A percentile compares a stretch with the other conserved stretches of the same genome.
phyloP scores from a whole-genome alignment of 169 alveolate species.

The Plasmodium gaboni region DNA sequence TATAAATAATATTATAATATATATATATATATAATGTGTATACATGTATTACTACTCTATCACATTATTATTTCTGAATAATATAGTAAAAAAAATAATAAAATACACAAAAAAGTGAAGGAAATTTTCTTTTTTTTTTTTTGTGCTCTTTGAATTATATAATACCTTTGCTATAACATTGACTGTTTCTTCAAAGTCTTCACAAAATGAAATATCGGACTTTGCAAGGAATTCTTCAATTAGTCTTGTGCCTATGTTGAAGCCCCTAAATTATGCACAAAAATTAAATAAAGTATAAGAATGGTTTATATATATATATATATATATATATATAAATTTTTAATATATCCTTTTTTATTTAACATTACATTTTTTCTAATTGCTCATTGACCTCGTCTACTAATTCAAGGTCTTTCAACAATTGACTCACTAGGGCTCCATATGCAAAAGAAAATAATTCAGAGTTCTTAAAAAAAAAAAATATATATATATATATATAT shows the following conservation, averaged over 20 bases:
- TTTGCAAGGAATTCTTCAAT: conserved; percentile 86
- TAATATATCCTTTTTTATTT: neutral
- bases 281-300: no score
- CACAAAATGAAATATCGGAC: conserved; percentile 84
- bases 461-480: conserved; percentile 82
- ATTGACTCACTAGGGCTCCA: conserved; percentile 92
- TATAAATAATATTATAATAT: no score
- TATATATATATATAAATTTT: neutral
- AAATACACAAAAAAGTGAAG: no score
- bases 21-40: neutral
- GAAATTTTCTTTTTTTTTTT: neutral
- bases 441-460: conserved; percentile 92
- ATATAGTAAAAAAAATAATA: no score
- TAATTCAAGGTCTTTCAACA: conserved; percentile 91
- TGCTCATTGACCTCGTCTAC: conserved; percentile 93
- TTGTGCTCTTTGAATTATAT: neutral
- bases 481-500: conserved; percentile 10
- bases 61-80: no score
- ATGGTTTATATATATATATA: no score
- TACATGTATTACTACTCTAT: neutral
- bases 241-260: conserved; percentile 81
- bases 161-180: conserved; percentile 87
- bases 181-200: conserved; percentile 82
- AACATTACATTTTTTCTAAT: conserved; percentile 82
- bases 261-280: conserved; percentile 77